Evolutionary conservation across 2,329 filamentous ascomycete genomes (phyloP).

Genomic region (Exophiala spinifera): DNA sequence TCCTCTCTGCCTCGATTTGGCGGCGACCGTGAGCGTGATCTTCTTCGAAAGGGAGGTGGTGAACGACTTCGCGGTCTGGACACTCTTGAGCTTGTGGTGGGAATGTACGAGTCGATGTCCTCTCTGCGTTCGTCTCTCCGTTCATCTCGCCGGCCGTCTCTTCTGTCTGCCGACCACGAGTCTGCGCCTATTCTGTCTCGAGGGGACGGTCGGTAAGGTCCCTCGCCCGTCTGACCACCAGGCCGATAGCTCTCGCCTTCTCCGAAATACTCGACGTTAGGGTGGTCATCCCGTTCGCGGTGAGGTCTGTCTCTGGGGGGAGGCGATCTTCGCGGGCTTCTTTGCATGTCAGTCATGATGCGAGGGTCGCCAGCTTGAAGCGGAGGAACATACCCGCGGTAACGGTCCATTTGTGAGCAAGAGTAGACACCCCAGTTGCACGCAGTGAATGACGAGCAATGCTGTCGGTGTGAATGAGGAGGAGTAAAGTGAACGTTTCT

Average conservation of each 20-base stretch:
- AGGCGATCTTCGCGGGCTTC: conserved; percentile 22
- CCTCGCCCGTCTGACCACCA: conserved; percentile 27
- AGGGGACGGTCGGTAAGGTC: conserved; percentile 25
- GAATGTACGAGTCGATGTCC: conserved; percentile 30
- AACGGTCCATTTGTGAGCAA: conserved; percentile 16
- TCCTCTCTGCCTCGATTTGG: conserved; percentile 38
- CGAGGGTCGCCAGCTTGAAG: background rate
- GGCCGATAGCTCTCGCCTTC: conserved; percentile 31
- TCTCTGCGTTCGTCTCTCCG: conserved; percentile 27
- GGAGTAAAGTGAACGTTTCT: background rate
- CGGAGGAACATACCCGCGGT: conserved; percentile 17
- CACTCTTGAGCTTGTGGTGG: conserved; percentile 23
- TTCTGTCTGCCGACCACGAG: conserved; percentile 23
- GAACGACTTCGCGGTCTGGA: conserved; percentile 39
- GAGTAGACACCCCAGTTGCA: background rate
- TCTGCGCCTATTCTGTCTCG: conserved; percentile 25
- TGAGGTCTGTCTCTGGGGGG: conserved; percentile 22
- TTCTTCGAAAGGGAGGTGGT: conserved; percentile 38
- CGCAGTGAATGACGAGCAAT: background rate
- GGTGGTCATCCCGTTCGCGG: conserved; percentile 26
- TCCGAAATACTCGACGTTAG: conserved; percentile 29
- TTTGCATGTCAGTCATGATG: conserved; percentile 10
- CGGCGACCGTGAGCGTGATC: conserved; percentile 41
- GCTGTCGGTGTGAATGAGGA: background rate
- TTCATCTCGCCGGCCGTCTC: conserved; percentile 25